Evolutionary conservation across 2,329 filamentous ascomycete genomes (phyloP), one percentile per base, ranked within the genome.

Genomic region (Talaromyces sp.): DNA sequence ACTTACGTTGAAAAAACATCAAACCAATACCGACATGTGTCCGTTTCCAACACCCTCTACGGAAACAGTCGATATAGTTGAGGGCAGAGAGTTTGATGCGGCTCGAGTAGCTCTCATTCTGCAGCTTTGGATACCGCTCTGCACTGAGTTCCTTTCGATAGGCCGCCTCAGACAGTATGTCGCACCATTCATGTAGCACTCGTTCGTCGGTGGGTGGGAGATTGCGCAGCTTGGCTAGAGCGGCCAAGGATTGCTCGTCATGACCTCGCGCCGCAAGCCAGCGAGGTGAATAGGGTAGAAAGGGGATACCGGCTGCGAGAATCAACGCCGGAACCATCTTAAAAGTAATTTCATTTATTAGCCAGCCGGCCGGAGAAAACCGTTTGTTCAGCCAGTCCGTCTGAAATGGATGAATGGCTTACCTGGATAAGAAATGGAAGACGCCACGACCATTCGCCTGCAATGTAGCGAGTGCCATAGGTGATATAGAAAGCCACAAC

Each of bases 361-460:
- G 14, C 34, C 12, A 36, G 34, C 12, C 14, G 5, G 34, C 34
- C 34, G 8, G 31, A 33, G 31, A 33, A 33, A 33, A 33, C 31
- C 23, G 23, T 23, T 23, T 23, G 23, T 23, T 23, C 23, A 23
- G 23, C 23, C 23, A 23, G 23, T 23, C 2, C 23, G 23, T 23
- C 23, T 23, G 23, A 23, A 23, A 23, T 23, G 23, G 23, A 23
- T 23, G 23, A 23, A 23, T 23, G 10, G 2, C 33, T 36, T 36
- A 36, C 34, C 34, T 83, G 81, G 9, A 83, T 68, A 7, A 81
- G 65, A 65, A 82, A 82, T 0, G 80, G 80, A 0, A 82, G 70
- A 33, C 79, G 68, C 76, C 78, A 82, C 3, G 79, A 70, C 77
- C 79, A 81, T 68, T 82, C 77, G 0, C 74, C 73, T 1, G 65